Evolutionary conservation across 108 stramenopile species (phyloP), one percentile per base, ranked within the genome.

Genomic region (Discostella stelligeroides): DNA sequence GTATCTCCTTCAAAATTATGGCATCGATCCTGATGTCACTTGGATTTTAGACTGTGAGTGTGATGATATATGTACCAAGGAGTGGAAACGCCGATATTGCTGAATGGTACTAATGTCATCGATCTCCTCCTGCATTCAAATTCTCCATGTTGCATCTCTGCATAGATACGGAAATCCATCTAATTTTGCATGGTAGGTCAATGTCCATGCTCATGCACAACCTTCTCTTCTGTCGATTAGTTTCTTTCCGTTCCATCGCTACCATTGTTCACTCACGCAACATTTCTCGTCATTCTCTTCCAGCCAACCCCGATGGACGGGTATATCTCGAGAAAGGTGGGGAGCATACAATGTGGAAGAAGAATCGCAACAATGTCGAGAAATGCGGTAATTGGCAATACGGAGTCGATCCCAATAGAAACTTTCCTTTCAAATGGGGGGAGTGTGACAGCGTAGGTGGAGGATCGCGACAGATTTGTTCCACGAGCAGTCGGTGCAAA

Each of bases 371-470:
- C n/a, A 57, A 38, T 4, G 56, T n/a, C 13, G n/a, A 18, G n/a
- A 57, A 30, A 4, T 57, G 56, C 56, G 18, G 13, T 17, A 34
- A 23, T 37, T 30, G 37, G 34, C 2, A 10, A 17, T 57, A 17
- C 18, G 62, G 62, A 29, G 62, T 63, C 15, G 62, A 63, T 23
- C 48, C 48, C 17, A 63, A 63, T 43, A 8, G 62, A 9, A 63
- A 63, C 17, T 63, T 63, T 46, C 62, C 62, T 11, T 63, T 63
- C 62, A 63, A 63, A 37, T 63, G 62, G 62, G 62, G 62, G 0
- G 8, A 57, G 30, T 57, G 56, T 37, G 20, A 29, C 13, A 18
- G 14, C 27, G 15, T 42, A 42, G 55, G 12, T 37, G 29, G 30
- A 56, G 29, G 30, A 56, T 45, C 62, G 28, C 13, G 13, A 4